phyloP scores from a whole-genome alignment of 2,329 filamentous ascomycete species.

The Fusarium fujikuroi region DNA sequence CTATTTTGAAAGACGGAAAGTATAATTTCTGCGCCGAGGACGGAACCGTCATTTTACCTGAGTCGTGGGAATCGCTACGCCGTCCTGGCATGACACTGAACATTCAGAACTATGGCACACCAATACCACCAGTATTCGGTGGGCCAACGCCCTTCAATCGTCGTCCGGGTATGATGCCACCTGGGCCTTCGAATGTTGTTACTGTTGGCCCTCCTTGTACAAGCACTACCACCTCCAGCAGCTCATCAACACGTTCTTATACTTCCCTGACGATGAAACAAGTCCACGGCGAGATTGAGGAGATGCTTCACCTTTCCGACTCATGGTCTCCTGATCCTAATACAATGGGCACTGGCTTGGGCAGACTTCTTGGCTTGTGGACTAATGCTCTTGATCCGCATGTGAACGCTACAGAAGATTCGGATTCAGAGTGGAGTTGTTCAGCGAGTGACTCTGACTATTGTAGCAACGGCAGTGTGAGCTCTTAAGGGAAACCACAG shows the following conservation, averaged over 20 bases:
- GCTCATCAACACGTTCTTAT: fast-evolving
- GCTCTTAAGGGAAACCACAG: too few species aligned
- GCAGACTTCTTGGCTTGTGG: background rate
- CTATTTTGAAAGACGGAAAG: fast-evolving
- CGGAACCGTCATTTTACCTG: fast-evolving
- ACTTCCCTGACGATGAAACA: background rate
- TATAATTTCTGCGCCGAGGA: background rate
- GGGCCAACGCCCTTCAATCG: background rate
- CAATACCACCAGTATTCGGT: background rate
- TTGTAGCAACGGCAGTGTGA: too few species aligned
- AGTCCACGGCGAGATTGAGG: background rate
- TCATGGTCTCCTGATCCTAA: background rate
- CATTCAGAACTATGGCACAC: fast-evolving
- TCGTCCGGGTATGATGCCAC: background rate
- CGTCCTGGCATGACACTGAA: background rate
- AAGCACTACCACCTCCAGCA: background rate
- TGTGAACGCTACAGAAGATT: fast-evolving
- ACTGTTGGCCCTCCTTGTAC: too few species aligned
- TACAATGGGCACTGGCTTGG: background rate
- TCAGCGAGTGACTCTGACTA: background rate
- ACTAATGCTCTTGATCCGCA: background rate
- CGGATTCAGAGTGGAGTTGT: background rate
- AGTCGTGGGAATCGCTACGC: background rate
- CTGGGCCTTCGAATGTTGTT: too few species aligned
- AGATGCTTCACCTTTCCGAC: background rate